Conservation (phyloP, 1,284 basidiomycete species). For the Tylopilus sp. region DNA sequence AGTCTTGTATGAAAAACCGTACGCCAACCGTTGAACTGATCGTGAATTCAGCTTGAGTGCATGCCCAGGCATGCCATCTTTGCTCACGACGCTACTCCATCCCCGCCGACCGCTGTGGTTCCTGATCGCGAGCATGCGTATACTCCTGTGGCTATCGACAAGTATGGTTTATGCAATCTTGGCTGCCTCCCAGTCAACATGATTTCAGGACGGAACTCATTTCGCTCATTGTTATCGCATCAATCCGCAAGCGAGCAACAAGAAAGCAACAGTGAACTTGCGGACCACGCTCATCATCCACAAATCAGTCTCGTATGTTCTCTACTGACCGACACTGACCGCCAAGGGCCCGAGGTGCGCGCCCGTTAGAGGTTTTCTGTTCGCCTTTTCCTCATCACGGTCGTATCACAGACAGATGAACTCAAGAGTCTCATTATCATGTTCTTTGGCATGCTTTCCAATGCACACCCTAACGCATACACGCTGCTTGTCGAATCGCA, state of each 20-base stretch:
- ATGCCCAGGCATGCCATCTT: constrained; percentile 38
- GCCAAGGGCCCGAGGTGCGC: constrained; percentile 42
- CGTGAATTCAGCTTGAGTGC: constrained; percentile 37
- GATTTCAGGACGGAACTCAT: constrained; percentile 38
- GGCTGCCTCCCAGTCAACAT: constrained; percentile 19
- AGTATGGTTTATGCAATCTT: constrained; percentile 41
- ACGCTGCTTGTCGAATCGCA: constrained; percentile 49
- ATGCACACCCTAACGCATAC: constrained; percentile 49
- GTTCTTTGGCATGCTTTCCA: constrained; percentile 54
- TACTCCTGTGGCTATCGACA: constrained; percentile 54
- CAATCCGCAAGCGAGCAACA: constrained; percentile 16
- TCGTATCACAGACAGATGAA: constrained; percentile 35
- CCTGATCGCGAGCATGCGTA: constrained; percentile 41
- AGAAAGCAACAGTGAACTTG: constrained; percentile 9
- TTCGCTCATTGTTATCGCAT: constrained; percentile 38
- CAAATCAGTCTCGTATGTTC: constrained; percentile 53
- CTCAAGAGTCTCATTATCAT: constrained; percentile 50
- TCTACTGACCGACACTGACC: constrained; percentile 46
- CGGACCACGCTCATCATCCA: constrained; percentile 37
- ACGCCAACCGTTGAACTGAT: constrained; percentile 2
- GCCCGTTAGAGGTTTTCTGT: background rate
- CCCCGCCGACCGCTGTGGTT: constrained; percentile 48
- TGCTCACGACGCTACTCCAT: constrained; percentile 49
- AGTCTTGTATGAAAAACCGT: background rate
- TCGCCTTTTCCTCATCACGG: constrained; percentile 1